phyloP scores from a whole-genome alignment of 257 asterid species.

The Lantana camara region DNA sequence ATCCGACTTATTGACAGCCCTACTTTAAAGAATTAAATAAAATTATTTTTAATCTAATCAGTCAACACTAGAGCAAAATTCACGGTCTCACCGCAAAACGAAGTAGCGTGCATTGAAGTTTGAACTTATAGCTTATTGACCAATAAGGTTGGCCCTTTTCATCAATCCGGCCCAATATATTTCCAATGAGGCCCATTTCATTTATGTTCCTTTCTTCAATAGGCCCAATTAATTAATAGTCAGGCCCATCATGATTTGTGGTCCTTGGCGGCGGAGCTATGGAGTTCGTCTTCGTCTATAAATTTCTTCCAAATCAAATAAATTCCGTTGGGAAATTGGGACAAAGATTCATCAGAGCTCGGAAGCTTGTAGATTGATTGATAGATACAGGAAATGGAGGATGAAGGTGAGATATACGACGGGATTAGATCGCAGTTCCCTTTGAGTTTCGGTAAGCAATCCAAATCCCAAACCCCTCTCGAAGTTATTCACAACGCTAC shows the following conservation, averaged over 20 bases:
- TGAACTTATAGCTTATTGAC: too few species aligned
- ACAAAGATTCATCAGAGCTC: not conserved
- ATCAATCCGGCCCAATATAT: too few species aligned
- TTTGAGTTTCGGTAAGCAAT: slow-evolving; percentile 69
- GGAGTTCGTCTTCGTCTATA: not conserved
- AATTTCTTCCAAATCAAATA: not conserved
- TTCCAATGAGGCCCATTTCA: too few species aligned
- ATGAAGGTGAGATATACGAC: slow-evolving; percentile 70
- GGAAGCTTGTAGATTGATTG: too few species aligned
- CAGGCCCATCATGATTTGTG: not conserved
- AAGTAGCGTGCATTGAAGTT: too few species aligned
- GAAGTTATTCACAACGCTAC: slow-evolving; percentile 81
- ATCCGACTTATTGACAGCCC: too few species aligned
- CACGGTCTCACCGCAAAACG: too few species aligned
- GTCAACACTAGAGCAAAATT: too few species aligned
- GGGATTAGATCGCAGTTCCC: slow-evolving; percentile 88
- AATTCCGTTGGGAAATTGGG: not conserved
- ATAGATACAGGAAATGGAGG: slow-evolving; percentile 46
- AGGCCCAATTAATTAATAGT: not conserved
- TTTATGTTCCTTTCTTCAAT: too few species aligned
- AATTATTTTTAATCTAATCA: too few species aligned
- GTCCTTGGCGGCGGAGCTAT: not conserved
- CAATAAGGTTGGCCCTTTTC: too few species aligned
- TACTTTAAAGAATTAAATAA: too few species aligned
- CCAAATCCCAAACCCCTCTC: slow-evolving; percentile 66